A percentile compares a stretch with the other conserved stretches of the same genome.
Evolutionary conservation across 2,329 filamentous ascomycete species (phyloP).

Genomic region (Ceratocystis destructans): DNA sequence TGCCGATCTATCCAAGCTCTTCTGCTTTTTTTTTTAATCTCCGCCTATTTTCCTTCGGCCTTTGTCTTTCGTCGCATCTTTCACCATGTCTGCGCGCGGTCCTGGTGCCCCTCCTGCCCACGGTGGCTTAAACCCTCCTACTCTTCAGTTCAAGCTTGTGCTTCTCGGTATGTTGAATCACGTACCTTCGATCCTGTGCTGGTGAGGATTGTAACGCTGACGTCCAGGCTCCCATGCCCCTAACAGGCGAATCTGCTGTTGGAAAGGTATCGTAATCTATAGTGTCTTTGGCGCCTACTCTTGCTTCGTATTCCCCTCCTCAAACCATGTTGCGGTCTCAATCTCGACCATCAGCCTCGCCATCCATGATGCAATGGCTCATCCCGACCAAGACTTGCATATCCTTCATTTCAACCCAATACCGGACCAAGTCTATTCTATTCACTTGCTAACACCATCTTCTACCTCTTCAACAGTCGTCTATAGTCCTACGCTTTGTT

Average conservation of each 20-base stretch:
- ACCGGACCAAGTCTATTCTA: neutral
- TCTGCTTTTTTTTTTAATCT: neutral
- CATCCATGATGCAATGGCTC: neutral
- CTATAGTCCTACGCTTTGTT: conserved; percentile 92
- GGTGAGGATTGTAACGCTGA: conserved; percentile 70
- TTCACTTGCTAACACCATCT: conserved; percentile 20
- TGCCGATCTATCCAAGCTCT: neutral
- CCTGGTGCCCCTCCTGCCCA: conserved; percentile 39
- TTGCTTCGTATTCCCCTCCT: neutral
- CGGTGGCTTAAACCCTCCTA: conserved; percentile 61
- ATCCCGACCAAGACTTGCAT: neutral
- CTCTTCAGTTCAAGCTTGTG: conserved; percentile 98
- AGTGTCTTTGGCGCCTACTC: neutral
- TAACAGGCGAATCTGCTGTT: conserved; percentile 76
- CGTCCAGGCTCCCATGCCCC: too few relatives aligned
- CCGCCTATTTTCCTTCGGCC: neutral
- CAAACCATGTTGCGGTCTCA: neutral
- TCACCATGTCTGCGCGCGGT: conserved; percentile 70
- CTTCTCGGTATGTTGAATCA: conserved; percentile 58
- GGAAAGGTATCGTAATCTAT: conserved; percentile 60
- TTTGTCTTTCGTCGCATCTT: conserved; percentile 21
- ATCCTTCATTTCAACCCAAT: neutral
- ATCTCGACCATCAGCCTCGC: neutral
- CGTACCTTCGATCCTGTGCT: conserved; percentile 33
- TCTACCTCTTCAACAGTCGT: conserved; percentile 50